A percentile compares a stretch with the other conserved stretches of the same genome.
Evolutionary conservation across 75 land plant genomes (phyloP).

Genomic region (Picea sitchensis): DNA sequence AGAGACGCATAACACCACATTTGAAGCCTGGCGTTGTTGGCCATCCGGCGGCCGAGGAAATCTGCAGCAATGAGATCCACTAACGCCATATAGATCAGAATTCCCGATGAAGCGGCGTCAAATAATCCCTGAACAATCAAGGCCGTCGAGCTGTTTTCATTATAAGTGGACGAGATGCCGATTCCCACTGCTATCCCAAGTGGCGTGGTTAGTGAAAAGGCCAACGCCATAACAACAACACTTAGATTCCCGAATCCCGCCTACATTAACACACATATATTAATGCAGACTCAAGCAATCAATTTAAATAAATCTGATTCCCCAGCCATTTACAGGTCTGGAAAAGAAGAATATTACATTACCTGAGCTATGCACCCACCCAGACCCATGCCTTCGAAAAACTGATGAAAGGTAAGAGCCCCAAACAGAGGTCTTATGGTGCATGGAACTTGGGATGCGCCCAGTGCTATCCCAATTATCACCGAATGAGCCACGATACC

Average conservation of each 20-base stretch:
- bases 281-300: too few relatives aligned
- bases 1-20: slow-evolving; percentile 11
- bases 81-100: slow-evolving; percentile 41
- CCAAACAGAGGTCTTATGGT: slow-evolving; percentile 30
- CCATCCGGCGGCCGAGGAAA: slow-evolving; percentile 30
- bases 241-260: slow-evolving; percentile 15
- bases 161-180: slow-evolving; percentile 24
- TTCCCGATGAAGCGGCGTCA: slow-evolving; percentile 31
- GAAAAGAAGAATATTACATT: neutral
- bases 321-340: too few relatives aligned
- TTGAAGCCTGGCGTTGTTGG: slow-evolving; percentile 16
- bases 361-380: slow-evolving; percentile 35
- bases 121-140: slow-evolving; percentile 34
- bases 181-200: slow-evolving; percentile 38
- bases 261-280: neutral
- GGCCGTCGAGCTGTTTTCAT: slow-evolving; percentile 31
- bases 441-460: slow-evolving; percentile 36
- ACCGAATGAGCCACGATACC: slow-evolving; percentile 41
- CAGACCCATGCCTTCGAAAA: slow-evolving; percentile 39
- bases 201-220: slow-evolving; percentile 38
- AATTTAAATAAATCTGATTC: too few relatives aligned
- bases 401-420: slow-evolving; percentile 41
- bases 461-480: slow-evolving; percentile 42
- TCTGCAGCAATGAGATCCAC: slow-evolving; percentile 40
- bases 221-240: slow-evolving; percentile 20